A percentile compares a stretch with the other conserved stretches of the same genome.
Conservation (phyloP, 768 basidiomycete species). For the Hypholoma sublateritium region DNA sequence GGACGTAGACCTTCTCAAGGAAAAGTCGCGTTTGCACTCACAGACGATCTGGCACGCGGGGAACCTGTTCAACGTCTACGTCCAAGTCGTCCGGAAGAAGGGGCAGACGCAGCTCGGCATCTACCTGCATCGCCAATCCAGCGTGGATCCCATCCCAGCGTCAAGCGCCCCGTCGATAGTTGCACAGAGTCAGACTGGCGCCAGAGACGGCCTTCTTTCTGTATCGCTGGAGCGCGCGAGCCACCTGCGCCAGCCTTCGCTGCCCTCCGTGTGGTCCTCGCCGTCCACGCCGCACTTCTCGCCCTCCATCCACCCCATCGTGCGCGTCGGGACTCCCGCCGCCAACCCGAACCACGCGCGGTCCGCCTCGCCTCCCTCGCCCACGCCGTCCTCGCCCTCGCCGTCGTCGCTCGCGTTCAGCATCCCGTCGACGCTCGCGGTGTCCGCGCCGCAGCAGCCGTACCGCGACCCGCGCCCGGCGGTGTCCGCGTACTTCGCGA, state of each 20-base stretch:
- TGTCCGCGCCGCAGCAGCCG: constrained; percentile 54
- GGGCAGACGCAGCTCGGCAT: constrained; percentile 73
- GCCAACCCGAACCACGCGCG: constrained; percentile 10
- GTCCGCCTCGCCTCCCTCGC: constrained; percentile 23
- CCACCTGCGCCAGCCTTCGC: constrained; percentile 30
- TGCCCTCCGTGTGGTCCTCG: constrained; percentile 23
- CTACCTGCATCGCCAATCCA: constrained; percentile 86
- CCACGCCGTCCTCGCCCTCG: constrained; percentile 1
- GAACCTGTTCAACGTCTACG: constrained; percentile 84
- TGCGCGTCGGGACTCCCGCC: constrained; percentile 42
- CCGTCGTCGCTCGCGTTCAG: constrained; percentile 18
- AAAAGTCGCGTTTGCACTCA: constrained; percentile 82
- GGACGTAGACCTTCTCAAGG: constrained; percentile 77
- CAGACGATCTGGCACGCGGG: constrained; percentile 91
- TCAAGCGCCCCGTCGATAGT: constrained; percentile 51
- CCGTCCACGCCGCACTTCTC: constrained; percentile 39
- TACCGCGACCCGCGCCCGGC: constrained; percentile 74
- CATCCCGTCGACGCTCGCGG: constrained; percentile 14
- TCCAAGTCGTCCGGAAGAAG: constrained; percentile 87
- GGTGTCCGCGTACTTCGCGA: constrained; percentile 79
- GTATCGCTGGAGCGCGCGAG: constrained; percentile 2
- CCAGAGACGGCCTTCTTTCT: constrained; percentile 5
- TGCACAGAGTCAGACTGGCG: background rate
- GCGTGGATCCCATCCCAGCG: constrained; percentile 74
- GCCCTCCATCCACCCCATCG: constrained; percentile 43